Percentiles rank a stretch among this genome's conserved stretches.
Evolutionary conservation across 2,329 filamentous ascomycete species (phyloP).

Genomic region (Talaromyces sp.): DNA sequence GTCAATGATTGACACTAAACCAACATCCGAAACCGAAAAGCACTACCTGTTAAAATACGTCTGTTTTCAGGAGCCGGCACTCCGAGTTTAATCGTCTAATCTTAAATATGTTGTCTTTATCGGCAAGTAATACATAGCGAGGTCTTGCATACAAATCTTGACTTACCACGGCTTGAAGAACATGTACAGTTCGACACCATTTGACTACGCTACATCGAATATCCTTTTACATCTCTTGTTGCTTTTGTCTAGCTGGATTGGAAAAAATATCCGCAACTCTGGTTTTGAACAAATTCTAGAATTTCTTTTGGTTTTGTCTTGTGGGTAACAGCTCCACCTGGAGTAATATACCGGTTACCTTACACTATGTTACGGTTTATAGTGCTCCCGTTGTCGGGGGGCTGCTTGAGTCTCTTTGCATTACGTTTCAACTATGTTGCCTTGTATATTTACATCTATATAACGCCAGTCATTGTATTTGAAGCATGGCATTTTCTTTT

Average conservation of each 20-base stretch:
- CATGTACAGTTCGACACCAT: not conserved
- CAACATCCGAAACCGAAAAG: not conserved
- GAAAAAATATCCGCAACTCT: not conserved
- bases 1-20: conserved; percentile 27
- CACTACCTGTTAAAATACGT: not conserved
- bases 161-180: not conserved
- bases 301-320: not conserved
- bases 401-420: not conserved
- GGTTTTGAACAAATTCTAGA: not conserved
- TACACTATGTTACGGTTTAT: not conserved
- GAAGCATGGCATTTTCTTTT: not conserved
- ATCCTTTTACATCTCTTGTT: not conserved
- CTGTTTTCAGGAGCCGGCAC: not conserved
- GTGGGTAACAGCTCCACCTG: not conserved
- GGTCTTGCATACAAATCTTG: not conserved
- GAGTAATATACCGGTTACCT: not conserved
- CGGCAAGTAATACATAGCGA: not conserved
- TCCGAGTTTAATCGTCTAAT: not conserved
- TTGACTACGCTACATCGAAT: not conserved
- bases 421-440: not conserved
- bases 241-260: not conserved
- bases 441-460: not conserved
- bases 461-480: not conserved
- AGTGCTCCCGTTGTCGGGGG: not conserved
- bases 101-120: not conserved